A percentile compares a stretch with the other conserved stretches of the same genome.
Conservation (phyloP, 2,329 filamentous ascomycete genomes). For the Aspergillus sclerotialis region DNA sequence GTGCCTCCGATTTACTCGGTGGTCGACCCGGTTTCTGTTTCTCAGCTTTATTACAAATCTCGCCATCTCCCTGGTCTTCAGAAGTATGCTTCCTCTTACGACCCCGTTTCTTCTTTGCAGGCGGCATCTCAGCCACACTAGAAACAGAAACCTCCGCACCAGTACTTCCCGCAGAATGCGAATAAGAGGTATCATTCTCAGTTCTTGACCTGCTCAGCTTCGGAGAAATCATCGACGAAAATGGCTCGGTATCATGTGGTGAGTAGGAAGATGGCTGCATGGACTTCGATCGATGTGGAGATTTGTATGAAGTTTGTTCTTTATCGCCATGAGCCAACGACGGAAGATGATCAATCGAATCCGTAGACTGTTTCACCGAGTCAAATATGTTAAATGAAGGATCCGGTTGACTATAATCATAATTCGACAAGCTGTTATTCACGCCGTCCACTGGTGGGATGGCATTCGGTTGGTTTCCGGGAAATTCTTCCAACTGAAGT, state of each 20-base stretch:
- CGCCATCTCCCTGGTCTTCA: conserved; percentile 22
- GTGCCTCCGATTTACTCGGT: conserved; percentile 8
- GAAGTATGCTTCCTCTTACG: conserved; percentile 23
- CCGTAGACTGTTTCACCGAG: conserved; percentile 5
- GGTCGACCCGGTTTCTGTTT: conserved; percentile 15
- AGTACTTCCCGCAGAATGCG: conserved; percentile 14
- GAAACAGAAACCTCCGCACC: conserved; percentile 23
- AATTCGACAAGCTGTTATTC: conserved; percentile 2
- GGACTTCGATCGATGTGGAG: conserved; percentile 16
- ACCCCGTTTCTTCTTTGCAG: conserved; percentile 20
- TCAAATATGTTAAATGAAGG: conserved; percentile 19
- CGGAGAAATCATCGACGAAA: conserved; percentile 27
- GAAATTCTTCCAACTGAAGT: too few species aligned
- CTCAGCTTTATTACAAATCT: conserved; percentile 10
- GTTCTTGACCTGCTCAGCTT: conserved; percentile 17
- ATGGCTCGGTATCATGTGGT: conserved; percentile 34
- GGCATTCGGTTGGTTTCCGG: too few species aligned
- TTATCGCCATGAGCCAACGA: too few species aligned
- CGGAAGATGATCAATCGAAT: too few species aligned
- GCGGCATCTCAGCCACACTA: conserved; percentile 14
- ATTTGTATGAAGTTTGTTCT: conserved; percentile 8
- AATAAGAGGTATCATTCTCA: conserved; percentile 9
- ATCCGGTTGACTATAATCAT: conserved; percentile 6
- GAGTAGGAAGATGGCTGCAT: conserved; percentile 22
- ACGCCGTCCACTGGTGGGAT: too few species aligned